Evolutionary conservation across 257 asterid genomes (phyloP), one percentile per base, ranked within the genome.

Genomic region (Solanum peruvianum): DNA sequence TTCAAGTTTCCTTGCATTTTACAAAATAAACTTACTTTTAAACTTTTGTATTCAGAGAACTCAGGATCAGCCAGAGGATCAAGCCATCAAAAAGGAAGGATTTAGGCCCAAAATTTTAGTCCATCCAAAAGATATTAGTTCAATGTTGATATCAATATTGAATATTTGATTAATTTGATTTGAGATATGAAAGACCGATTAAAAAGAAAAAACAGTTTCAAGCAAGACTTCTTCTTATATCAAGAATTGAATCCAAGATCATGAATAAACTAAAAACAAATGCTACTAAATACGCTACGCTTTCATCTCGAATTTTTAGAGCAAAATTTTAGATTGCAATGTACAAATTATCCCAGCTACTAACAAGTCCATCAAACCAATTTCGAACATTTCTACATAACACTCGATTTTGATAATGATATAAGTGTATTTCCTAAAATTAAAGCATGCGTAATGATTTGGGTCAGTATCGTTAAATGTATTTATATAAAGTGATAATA

Each of bases 1-100:
- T 92, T 94, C 93, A 52, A 97, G 75, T 88, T 93, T 97, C 83
- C 98, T 94, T 88, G 7, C 35, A 49, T 60, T 5, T 31, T 41
- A 37, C 69, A 35, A 12, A 73, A 52, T 44, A 44, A 18, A 7
- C 11, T 33, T 64, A n/a, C n/a, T 27, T 78, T 73, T 18, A 73
- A 70, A 16, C 37, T 70, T 33, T 33, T 37, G 49, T 35, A 35
- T 1, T 18, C 78, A 35, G 27, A 18, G 27, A 5, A 70, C 1
- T 70, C 6, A 70, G 44, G 70, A 3, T 2, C 4, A 31, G 31
- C 15, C 3, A 62, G 31, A 62, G 1, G 31, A 7, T 62, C 70
- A 2, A 62, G 70, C 15, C 15, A 62, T 62, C 10, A 62, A 62
- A 62, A 62, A 31, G 1, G 13, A 11, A 20, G 4, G 64, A 8